Evolutionary conservation across 116 monocot species (phyloP).

Genomic region (Papilionanthe hybrid): DNA sequence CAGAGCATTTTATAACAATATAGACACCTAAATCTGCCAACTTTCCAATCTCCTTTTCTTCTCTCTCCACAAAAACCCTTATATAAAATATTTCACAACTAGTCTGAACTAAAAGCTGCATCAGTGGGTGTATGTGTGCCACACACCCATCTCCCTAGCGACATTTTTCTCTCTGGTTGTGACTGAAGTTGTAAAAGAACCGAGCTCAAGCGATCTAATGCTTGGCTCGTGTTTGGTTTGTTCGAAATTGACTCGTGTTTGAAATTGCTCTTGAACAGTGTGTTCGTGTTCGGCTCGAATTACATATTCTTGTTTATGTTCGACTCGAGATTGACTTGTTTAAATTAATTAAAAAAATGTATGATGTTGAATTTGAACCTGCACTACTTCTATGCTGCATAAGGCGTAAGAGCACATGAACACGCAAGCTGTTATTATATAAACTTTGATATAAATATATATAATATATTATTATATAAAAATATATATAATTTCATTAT

Average conservation of each 20-base stretch:
- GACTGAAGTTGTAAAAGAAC: slow-evolving; percentile 24
- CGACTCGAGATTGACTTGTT: too few relatives aligned
- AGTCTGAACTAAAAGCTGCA: not conserved
- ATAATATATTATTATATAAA: too few relatives aligned
- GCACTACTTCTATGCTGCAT: too few relatives aligned
- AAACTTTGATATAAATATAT: too few relatives aligned
- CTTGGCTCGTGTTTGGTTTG: slow-evolving; percentile 10
- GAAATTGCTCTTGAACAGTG: too few relatives aligned
- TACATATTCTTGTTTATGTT: too few relatives aligned
- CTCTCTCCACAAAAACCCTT: not conserved
- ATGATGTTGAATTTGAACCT: too few relatives aligned
- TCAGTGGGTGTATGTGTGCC: slow-evolving; percentile 11
- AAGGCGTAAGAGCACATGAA: too few relatives aligned
- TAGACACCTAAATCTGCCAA: slow-evolving; percentile 6
- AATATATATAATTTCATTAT: not conserved
- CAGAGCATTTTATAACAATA: slow-evolving; percentile 11
- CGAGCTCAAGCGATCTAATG: slow-evolving; percentile 8
- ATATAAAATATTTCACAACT: not conserved
- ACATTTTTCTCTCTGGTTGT: slow-evolving; percentile 39
- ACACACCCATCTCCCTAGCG: slow-evolving; percentile 15
- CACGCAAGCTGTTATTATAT: too few relatives aligned
- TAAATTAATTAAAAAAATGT: too few relatives aligned
- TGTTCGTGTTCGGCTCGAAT: too few relatives aligned
- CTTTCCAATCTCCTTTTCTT: not conserved
- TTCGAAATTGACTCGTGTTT: too few relatives aligned